Base-by-base conservation (phyloP, 345 rosid genomes). In the Carallia brachiata region DNA sequence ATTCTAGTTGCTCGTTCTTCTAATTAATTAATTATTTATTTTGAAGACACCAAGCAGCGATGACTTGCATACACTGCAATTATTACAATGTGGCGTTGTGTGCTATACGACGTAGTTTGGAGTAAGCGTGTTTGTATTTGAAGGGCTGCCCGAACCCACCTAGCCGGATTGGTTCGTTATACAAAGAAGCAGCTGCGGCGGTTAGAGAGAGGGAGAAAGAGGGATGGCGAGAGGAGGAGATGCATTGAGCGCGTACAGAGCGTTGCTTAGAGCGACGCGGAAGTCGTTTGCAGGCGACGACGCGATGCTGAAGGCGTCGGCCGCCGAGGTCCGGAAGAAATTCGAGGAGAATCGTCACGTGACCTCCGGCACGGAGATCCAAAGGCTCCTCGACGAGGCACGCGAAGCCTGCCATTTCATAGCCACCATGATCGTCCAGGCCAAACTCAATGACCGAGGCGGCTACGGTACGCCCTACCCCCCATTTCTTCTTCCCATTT, bases 401-500 rank as follows among this genome's bases (percentile, higher is more conserved):
- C 90, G 87, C n/a, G 94, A 92, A 52, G 96, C 98, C 31, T 78
- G 90, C 30, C 70, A 81, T 23, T 92, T 88, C 84, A 79, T 95
- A 56, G 81, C 99, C 75, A 90, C 91, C 81, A 86, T 85, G 94
- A 95, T 95, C 73, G 91, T 92, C 19, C 98, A 92, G 77, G 99
- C 99, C 36, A 90, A 89, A 72, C 92, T 90, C 77, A 92, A 88
- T 65, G 87, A 91, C 2, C 92, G 89, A 7, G 98, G 97, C 71
- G 92, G 89, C 68, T 90, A 85, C 67, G 98, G 98, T 95, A 82
- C 18, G 30, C 4, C 7, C 1, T 1, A 10, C 4, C 9, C n/a
- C 1, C 52, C 1, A 27, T 17, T 7, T 16, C 3, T 55, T 32
- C 3, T n/a, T 7, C 50, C 17, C 28, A n/a, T 4, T 31, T 9